phyloP scores from a whole-genome alignment of 805 yeast genomes.

The Hanseniaspora jakobsenii region DNA sequence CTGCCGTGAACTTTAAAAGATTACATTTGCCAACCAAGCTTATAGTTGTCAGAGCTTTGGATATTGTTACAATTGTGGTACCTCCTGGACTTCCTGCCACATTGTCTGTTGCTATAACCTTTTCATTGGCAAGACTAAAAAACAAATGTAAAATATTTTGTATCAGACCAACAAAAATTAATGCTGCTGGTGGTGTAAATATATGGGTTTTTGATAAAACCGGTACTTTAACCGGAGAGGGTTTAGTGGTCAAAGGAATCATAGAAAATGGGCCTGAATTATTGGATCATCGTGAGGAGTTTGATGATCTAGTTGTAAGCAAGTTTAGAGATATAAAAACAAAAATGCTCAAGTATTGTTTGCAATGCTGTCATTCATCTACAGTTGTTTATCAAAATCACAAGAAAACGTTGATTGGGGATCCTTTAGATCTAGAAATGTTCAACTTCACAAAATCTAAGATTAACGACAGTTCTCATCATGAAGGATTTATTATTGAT shows the following conservation, averaged over 20 bases:
- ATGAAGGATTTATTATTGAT: slow-evolving; percentile 29
- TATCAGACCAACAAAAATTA: slow-evolving; percentile 86
- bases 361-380: slow-evolving; percentile 72
- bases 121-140: slow-evolving; percentile 70
- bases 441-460: slow-evolving; percentile 78
- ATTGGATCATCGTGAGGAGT: slow-evolving; percentile 80
- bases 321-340: slow-evolving; percentile 15
- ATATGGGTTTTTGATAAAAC: slow-evolving; percentile 91
- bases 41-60: slow-evolving; percentile 80
- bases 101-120: slow-evolving; percentile 87
- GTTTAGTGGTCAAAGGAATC: slow-evolving; percentile 74
- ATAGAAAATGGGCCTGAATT: slow-evolving; percentile 23
- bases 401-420: slow-evolving; percentile 49
- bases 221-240: slow-evolving; percentile 95
- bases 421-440: slow-evolving; percentile 88
- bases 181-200: slow-evolving; percentile 91
- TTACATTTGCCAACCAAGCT: slow-evolving; percentile 57
- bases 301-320: slow-evolving; percentile 27
- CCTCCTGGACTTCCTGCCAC: slow-evolving; percentile 99
- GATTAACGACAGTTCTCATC: slow-evolving; percentile 47
- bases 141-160: slow-evolving; percentile 56
- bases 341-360: slow-evolving; percentile 25
- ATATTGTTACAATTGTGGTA: slow-evolving; percentile 88
- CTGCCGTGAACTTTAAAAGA: slow-evolving; percentile 69
- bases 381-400: slow-evolving; percentile 48